Evolutionary conservation across 179 eudicot genomes (phyloP).

Genomic region (Spinacia oleracea): DNA sequence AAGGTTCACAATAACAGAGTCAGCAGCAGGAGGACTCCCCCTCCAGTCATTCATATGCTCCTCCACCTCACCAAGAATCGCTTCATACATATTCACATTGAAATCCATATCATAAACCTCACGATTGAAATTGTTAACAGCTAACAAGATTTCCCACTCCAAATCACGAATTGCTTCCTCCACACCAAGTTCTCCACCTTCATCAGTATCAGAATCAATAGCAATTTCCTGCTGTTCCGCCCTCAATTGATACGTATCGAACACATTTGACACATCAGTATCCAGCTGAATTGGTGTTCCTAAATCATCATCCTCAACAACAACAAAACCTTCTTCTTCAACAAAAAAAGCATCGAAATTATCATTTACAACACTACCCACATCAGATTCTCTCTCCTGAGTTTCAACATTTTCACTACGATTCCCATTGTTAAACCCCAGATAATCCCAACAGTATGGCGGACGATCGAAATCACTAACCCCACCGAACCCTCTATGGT

Average conservation of each 20-base stretch:
- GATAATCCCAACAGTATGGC: conserved; percentile 45
- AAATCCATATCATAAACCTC: conserved; percentile 40
- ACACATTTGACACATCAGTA: conserved; percentile 26
- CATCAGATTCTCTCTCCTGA: conserved; percentile 11
- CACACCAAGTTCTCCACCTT: conserved; percentile 23
- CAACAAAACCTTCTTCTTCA: conserved; percentile 12
- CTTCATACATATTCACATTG: conserved; percentile 39
- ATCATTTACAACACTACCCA: conserved; percentile 23
- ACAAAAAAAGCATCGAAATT: conserved; percentile 18
- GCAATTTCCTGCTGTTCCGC: conserved; percentile 33
- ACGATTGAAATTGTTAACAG: conserved; percentile 36
- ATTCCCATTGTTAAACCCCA: conserved; percentile 35
- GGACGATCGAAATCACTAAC: conserved; percentile 42
- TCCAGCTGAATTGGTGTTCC: conserved; percentile 23
- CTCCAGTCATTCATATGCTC: conserved; percentile 39
- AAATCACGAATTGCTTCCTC: conserved; percentile 40
- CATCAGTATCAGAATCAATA: conserved; percentile 33
- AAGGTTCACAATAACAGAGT: conserved; percentile 34
- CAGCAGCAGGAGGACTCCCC: conserved; percentile 49
- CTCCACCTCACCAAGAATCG: conserved; percentile 37
- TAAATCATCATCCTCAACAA: conserved; percentile 22
- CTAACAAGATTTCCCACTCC: conserved; percentile 44
- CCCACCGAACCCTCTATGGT: conserved; percentile 26
- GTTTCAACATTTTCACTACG: not conserved
- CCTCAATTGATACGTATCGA: conserved; percentile 31